Base-by-base conservation (phyloP, 306 rosid species). In the Dryas alaskensis region DNA sequence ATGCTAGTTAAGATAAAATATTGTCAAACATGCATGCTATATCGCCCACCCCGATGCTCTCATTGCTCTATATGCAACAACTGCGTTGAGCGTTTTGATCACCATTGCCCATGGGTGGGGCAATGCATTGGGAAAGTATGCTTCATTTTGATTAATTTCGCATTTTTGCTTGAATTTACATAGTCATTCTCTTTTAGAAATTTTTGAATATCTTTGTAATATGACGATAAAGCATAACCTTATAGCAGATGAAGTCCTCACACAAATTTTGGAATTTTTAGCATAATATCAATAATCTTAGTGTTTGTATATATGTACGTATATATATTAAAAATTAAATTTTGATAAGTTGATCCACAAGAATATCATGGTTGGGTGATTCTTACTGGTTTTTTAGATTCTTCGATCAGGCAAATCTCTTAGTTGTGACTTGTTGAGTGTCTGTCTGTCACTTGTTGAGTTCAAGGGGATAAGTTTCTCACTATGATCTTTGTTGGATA, bases 21-120 rank as follows among this genome's bases (percentile, higher is more conserved):
- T 53, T 89, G 97, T 25, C 89, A 83, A 69, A 89, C 97, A 2
- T 91, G 97, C 85, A 70, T 76, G 87, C 86, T 91, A 27, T 91
- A 91, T 75, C 88, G 95, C 57, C 97, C 95, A 40, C 95, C 86
- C 45, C 89, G 95, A 19, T 83, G 92, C 73, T 87, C 95, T 67
- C 95, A 91, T 75, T 91, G 97, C 72, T 91, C 95, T 0, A 83
- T 89, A 48, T 91, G 95, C 67, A 88, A 91, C 74, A 91, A 91
- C 67, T 91, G 97, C 3, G 94, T 91, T 40, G 88, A 87, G 85
- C 87, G 89, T 48, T 91, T 89, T 81, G 97, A 91, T 86, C 97
- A 91, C 79, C 97, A 91, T 84, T 91, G 97, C 81, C 97, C 97
- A 63, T 91, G 95, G 95, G 89, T 91, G 64, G 95, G 95, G 27